These are phyloP conservation scores for Fusarium lyarnte DNA, from an alignment of 2,329 filamentous ascomycete species.

Conservation along the genomic window DNA sequence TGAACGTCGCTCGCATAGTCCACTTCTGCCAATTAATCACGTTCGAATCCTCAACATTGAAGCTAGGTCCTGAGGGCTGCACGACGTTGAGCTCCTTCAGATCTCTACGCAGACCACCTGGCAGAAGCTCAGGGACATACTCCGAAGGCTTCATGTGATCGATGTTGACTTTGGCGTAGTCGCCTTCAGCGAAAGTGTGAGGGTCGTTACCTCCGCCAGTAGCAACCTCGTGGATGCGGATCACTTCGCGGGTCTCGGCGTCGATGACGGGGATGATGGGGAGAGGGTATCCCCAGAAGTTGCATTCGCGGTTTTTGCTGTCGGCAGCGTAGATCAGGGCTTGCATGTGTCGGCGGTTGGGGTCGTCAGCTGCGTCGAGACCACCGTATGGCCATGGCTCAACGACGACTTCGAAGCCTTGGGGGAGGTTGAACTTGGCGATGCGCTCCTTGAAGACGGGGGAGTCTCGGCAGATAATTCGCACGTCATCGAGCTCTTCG, in stretches of 20 bases:
- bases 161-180: conserved; percentile 9
- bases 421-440: conserved; percentile 38
- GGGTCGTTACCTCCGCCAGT: conserved; percentile 47
- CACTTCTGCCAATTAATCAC: conserved; percentile 70
- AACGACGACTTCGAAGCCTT: conserved; percentile 45
- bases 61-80: conserved; percentile 51
- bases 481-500: neutral
- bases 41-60: conserved; percentile 54
- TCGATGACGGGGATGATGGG: conserved; percentile 57
- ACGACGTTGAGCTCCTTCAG: conserved; percentile 66
- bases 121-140: conserved; percentile 55
- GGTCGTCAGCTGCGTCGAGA: conserved; percentile 42
- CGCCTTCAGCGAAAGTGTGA: neutral
- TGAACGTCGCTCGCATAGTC: conserved; percentile 74
- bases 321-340: conserved; percentile 48
- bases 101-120: conserved; percentile 55
- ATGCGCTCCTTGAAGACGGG: neutral
- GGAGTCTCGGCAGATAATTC: neutral
- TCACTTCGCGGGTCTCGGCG: conserved; percentile 41
- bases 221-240: conserved; percentile 48
- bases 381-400: conserved; percentile 50
- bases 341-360: conserved; percentile 46
- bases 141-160: conserved; percentile 44
- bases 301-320: conserved; percentile 54
- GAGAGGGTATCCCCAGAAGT: conserved; percentile 65